Evolutionary conservation across 83 land plant genomes (phyloP).

Genomic region (Larix sibirica): DNA sequence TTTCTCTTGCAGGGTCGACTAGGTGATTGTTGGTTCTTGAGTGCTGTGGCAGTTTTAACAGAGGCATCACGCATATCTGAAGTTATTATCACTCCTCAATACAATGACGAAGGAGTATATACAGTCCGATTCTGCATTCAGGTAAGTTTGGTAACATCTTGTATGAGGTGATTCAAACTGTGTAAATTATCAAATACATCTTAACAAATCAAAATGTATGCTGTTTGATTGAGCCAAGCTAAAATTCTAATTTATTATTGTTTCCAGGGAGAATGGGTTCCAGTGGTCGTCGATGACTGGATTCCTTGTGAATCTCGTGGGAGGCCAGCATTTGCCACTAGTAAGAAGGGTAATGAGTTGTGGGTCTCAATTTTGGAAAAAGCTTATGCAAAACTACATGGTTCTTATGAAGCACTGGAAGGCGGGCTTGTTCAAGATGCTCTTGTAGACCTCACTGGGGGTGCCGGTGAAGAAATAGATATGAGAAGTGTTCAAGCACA

Average conservation of each 20-base stretch:
- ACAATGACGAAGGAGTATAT: slow-evolving; percentile 97
- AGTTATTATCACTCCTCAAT: slow-evolving; percentile 93
- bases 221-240: too few species aligned
- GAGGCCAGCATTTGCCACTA: slow-evolving; percentile 99
- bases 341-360: slow-evolving; percentile 86
- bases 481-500: slow-evolving; percentile 94
- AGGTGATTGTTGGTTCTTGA: slow-evolving; percentile 99
- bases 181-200: too few species aligned
- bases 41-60: slow-evolving; percentile 99
- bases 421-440: slow-evolving; percentile 99
- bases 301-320: slow-evolving; percentile 97
- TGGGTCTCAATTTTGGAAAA: slow-evolving; percentile 99
- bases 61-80: slow-evolving; percentile 92
- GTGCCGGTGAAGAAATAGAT: slow-evolving; percentile 99
- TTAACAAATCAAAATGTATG: too few species aligned
- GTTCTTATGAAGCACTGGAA: slow-evolving; percentile 97
- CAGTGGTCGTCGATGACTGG: slow-evolving; percentile 99
- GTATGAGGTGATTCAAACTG: too few species aligned
- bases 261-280: slow-evolving; percentile 98
- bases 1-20: slow-evolving; percentile 79
- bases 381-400: slow-evolving; percentile 99
- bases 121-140: slow-evolving; percentile 98
- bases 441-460: slow-evolving; percentile 98
- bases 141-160: slow-evolving; percentile 37
- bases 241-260: too few species aligned